phyloP scores from a whole-genome alignment of 202 grass and related monocot species.

The Setaria italica region DNA sequence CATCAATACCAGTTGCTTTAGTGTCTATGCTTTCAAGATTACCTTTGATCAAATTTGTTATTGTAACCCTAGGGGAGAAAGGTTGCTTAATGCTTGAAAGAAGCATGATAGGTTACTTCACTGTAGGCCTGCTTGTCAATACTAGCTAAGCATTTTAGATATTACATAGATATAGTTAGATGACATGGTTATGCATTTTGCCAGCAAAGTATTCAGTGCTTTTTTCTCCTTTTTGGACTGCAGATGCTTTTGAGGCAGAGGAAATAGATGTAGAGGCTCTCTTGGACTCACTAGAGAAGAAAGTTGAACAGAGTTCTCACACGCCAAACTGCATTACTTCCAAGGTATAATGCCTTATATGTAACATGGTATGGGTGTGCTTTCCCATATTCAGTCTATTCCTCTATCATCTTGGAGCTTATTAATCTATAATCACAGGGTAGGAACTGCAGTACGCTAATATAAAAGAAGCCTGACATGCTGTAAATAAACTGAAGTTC shows the following conservation, averaged over 20 bases:
- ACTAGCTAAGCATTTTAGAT: constrained; percentile 3
- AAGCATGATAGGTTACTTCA: constrained; percentile 66
- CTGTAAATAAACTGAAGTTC: neutral
- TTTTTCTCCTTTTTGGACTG: constrained; percentile 32
- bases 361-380: neutral
- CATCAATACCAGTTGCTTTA: constrained; percentile 67
- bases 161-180: constrained; percentile 5
- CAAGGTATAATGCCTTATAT: constrained; percentile 50
- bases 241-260: constrained; percentile 75
- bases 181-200: constrained; percentile 11
- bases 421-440: constrained; percentile 1
- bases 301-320: constrained; percentile 45
- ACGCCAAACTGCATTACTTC: constrained; percentile 75
- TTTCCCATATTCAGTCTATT: neutral
- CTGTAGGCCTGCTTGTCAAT: constrained; percentile 15
- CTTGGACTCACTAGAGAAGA: constrained; percentile 69
- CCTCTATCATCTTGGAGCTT: neutral
- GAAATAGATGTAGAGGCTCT: constrained; percentile 68
- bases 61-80: constrained; percentile 78
- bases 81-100: constrained; percentile 91
- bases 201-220: neutral
- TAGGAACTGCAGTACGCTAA: neutral
- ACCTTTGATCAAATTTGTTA: constrained; percentile 77
- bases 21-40: constrained; percentile 78
- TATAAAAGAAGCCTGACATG: neutral